Conservation (phyloP, 2,329 filamentous ascomycete genomes). For the Domatiomyces catenatus region DNA sequence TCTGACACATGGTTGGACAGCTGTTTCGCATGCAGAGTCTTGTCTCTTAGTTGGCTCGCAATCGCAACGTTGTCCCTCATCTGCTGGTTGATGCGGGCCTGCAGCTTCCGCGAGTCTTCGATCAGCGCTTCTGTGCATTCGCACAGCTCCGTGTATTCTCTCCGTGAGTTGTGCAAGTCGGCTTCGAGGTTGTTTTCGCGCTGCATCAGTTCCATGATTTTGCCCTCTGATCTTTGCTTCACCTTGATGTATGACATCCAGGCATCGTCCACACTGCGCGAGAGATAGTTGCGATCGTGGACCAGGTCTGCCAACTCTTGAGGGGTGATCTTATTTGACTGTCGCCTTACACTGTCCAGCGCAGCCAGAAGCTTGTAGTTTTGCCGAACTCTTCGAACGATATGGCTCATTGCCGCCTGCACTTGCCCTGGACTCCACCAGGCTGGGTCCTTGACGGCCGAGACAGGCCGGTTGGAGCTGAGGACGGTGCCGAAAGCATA, state of each 20-base stretch:
- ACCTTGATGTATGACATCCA: conserved; percentile 99
- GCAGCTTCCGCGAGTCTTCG: conserved; percentile 95
- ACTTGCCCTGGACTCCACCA: conserved; percentile 96
- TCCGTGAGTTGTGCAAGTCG: conserved; percentile 95
- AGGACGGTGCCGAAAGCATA: conserved; percentile 95
- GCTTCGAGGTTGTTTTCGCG: conserved; percentile 96
- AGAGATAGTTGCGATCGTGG: conserved; percentile 93
- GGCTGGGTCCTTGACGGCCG: conserved; percentile 82
- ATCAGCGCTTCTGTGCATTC: conserved; percentile 96
- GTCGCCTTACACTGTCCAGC: conserved; percentile 51
- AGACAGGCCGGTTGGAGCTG: conserved; percentile 80
- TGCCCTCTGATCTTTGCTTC: conserved; percentile 94
- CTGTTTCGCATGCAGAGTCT: conserved; percentile 83
- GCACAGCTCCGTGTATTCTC: conserved; percentile 98
- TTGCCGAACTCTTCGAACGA: conserved; percentile 88
- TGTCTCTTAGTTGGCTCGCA: conserved; percentile 74
- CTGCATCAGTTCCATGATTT: conserved; percentile 88
- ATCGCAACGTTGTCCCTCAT: conserved; percentile 94
- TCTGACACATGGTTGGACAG: conserved; percentile 73
- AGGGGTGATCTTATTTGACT: conserved; percentile 72
- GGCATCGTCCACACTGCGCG: conserved; percentile 82
- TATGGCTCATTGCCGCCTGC: conserved; percentile 94
- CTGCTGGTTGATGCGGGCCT: conserved; percentile 93
- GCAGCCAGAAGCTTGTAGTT: conserved; percentile 82
- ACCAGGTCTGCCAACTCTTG: conserved; percentile 95